Percentiles rank a stretch among this genome's conserved stretches.
Evolutionary conservation across 163 green algal genomes (phyloP).

Genomic region (Scenedesmus sp.): DNA sequence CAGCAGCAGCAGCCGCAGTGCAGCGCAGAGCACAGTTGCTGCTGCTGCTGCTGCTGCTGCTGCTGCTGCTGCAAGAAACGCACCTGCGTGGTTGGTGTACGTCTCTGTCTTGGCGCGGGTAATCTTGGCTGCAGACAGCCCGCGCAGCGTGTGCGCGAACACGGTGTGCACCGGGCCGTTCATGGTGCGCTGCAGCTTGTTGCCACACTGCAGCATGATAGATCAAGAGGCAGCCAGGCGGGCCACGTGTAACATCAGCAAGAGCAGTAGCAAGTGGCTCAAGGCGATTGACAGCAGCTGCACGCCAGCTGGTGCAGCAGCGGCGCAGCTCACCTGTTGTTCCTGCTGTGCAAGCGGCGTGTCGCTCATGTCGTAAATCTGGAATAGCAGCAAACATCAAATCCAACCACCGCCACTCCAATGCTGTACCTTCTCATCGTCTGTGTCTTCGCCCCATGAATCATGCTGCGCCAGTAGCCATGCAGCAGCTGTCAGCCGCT

Average conservation of each 20-base stretch:
- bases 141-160: constrained; percentile 87
- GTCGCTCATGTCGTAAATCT: too few species aligned
- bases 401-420: too few species aligned
- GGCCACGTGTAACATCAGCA: neutral
- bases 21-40: neutral
- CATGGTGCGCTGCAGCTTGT: constrained; percentile 79
- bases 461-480: too few species aligned
- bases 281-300: neutral
- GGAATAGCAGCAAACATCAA: too few species aligned
- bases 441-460: too few species aligned
- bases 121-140: constrained; percentile 88
- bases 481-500: too few species aligned
- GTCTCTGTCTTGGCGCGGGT: constrained; percentile 74
- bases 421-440: too few species aligned
- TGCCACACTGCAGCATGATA: constrained; percentile 70
- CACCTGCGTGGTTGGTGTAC: constrained; percentile 77
- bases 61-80: neutral
- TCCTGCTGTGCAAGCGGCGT: neutral
- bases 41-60: neutral
- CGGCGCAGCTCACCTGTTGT: neutral
- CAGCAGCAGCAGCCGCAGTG: too few species aligned
- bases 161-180: constrained; percentile 84
- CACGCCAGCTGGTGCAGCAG: neutral
- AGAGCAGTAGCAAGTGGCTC: neutral
- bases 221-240: neutral